Conservation (phyloP, 2,329 filamentous ascomycete species). For the Rutstroemia sp. region DNA sequence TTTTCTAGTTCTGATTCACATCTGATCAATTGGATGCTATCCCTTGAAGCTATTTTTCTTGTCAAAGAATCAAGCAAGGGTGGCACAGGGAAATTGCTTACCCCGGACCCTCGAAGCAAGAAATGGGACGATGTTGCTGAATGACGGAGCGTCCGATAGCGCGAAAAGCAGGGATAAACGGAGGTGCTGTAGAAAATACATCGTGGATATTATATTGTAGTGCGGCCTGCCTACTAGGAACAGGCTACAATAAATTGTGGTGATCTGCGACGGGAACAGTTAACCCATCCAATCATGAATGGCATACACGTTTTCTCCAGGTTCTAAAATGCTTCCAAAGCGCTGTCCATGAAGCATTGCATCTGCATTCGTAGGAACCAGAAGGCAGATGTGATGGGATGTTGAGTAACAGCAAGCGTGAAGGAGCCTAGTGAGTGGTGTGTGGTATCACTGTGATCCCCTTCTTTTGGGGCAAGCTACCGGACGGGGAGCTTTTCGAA, state of each 20-base stretch:
- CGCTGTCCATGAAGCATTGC: slow-evolving; percentile 7
- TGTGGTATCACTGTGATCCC: background rate
- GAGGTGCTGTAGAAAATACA: background rate
- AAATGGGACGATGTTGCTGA: background rate
- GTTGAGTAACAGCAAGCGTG: background rate
- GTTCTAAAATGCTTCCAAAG: slow-evolving; percentile 10
- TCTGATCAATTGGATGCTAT: slow-evolving; percentile 6
- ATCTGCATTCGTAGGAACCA: slow-evolving; percentile 6
- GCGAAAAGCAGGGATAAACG: background rate
- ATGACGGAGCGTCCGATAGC: slow-evolving; percentile 9
- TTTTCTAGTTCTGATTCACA: slow-evolving; percentile 3
- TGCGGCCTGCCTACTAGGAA: background rate
- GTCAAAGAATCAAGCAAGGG: background rate
- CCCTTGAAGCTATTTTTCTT: slow-evolving; percentile 4
- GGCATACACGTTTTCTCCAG: slow-evolving; percentile 8
- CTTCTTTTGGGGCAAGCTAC: background rate
- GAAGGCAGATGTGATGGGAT: background rate
- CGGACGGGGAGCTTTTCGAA: slow-evolving; percentile 3
- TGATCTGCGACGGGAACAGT: background rate
- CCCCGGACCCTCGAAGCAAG: background rate
- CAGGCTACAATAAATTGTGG: background rate
- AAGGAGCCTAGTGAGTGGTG: background rate
- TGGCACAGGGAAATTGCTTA: background rate
- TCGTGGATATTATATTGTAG: background rate
- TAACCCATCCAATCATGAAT: background rate